phyloP scores from a whole-genome alignment of 176 grass and related monocot genomes.

The Aegilops tauschii region DNA sequence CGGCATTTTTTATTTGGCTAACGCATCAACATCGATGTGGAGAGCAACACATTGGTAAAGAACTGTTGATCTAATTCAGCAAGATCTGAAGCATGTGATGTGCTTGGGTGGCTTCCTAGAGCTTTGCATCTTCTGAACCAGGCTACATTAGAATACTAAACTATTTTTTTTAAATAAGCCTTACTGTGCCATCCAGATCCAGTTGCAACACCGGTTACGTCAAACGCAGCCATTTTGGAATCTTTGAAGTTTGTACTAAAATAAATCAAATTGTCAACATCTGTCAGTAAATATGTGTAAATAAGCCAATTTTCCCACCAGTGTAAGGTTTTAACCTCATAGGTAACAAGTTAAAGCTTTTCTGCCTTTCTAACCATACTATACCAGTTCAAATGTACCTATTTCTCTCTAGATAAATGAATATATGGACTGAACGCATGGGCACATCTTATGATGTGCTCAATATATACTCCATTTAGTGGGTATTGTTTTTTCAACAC shows the following conservation, averaged over 20 bases:
- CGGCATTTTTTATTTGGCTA: conserved; percentile 31
- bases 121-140: conserved; percentile 4
- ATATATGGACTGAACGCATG: neutral
- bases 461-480: neutral
- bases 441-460: neutral
- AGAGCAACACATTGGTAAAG: conserved; percentile 22
- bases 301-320: neutral
- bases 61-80: conserved; percentile 29
- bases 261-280: conserved; percentile 24
- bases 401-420: neutral
- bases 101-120: conserved; percentile 13
- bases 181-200: neutral
- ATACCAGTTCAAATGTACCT: neutral
- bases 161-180: conserved; percentile 2
- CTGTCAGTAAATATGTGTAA: neutral
- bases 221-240: conserved; percentile 1
- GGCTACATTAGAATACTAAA: conserved; percentile 18
- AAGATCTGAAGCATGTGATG: conserved; percentile 42
- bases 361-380: neutral
- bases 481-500: neutral
- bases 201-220: neutral
- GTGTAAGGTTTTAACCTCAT: neutral
- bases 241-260: conserved; percentile 29
- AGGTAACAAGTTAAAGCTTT: neutral
- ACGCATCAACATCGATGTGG: neutral